A percentile compares a stretch with the other conserved stretches of the same genome.
These are phyloP conservation scores for Sporothrix inflata DNA, from an alignment of 2,329 filamentous ascomycete species.

Conservation along the genomic window DNA sequence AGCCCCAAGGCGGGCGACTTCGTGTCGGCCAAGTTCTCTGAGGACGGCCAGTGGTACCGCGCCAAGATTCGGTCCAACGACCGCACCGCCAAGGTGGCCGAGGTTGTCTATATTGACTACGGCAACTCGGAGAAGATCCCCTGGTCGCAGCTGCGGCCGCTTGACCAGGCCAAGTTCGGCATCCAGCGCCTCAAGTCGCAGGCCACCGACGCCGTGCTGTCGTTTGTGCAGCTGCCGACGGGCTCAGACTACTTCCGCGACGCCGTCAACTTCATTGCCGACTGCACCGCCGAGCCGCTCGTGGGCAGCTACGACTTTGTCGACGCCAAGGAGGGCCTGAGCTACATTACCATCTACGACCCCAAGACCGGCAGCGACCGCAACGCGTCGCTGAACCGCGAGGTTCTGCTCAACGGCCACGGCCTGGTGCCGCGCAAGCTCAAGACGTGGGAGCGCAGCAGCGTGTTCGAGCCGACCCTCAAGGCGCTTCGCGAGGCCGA, in stretches of 20 bases:
- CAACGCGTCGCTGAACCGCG: conserved; percentile 85
- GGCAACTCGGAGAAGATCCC: conserved; percentile 89
- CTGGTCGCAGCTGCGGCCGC: conserved; percentile 81
- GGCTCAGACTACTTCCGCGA: conserved; percentile 82
- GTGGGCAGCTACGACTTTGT: conserved; percentile 91
- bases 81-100: conserved; percentile 82
- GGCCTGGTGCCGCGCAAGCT: conserved; percentile 92
- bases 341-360: conserved; percentile 89
- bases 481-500: conserved; percentile 74
- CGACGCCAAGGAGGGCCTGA: conserved; percentile 74
- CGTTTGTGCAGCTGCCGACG: conserved; percentile 81
- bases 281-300: conserved; percentile 74
- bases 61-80: conserved; percentile 90
- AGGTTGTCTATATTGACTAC: conserved; percentile 94
- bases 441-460: conserved; percentile 82
- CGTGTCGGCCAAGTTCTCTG: conserved; percentile 87
- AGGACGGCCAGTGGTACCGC: conserved; percentile 92
- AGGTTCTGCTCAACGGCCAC: conserved; percentile 79
- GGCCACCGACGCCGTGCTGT: conserved; percentile 82
- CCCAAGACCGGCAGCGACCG: conserved; percentile 64
- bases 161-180: conserved; percentile 78
- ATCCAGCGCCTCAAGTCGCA: conserved; percentile 82
- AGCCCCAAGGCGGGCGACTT: conserved; percentile 89
- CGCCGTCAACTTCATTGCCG: conserved; percentile 72
- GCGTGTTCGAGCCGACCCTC: conserved; percentile 70